Evolutionary conservation across 345 rosid species (phyloP).

Genomic region (Orychophragmus violaceus): DNA sequence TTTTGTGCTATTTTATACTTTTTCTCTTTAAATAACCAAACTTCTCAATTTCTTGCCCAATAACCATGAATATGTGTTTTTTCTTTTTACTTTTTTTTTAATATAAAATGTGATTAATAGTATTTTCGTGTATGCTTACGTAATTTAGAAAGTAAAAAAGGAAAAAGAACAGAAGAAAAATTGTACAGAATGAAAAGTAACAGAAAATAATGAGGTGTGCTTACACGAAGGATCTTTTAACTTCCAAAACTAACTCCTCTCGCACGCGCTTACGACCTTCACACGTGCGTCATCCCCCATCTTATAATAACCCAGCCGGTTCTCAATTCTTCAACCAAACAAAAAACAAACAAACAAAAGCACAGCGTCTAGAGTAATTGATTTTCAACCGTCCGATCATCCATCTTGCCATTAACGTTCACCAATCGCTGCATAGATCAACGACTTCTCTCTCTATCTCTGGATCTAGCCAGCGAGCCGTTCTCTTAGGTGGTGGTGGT

Average conservation of each 20-base stretch:
- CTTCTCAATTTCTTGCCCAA: not conserved
- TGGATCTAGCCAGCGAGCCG: constrained; percentile 28
- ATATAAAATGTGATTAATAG: not conserved
- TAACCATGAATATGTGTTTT: not conserved
- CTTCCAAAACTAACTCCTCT: constrained; percentile 29
- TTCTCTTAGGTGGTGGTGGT: constrained; percentile 27
- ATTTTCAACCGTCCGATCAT: constrained; percentile 29
- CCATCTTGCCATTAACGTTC: constrained; percentile 14
- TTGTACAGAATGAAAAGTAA: not conserved
- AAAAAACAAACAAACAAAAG: not conserved
- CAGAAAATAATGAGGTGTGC: not conserved
- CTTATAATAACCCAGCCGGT: constrained; percentile 11
- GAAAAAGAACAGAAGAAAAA: not conserved
- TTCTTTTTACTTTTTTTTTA: not conserved
- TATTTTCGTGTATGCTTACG: constrained; percentile 15
- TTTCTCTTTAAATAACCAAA: not conserved
- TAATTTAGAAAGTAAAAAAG: not conserved
- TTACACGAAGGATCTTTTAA: not conserved
- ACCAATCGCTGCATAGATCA: constrained; percentile 19
- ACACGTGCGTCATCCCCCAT: constrained; percentile 19
- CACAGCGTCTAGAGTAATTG: constrained; percentile 10
- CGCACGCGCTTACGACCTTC: constrained; percentile 14
- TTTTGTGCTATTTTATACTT: not conserved
- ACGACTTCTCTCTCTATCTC: not conserved
- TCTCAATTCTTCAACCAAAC: not conserved